Conservation (phyloP, 2,329 filamentous ascomycete genomes). For the Stenocarpella maydis region DNA sequence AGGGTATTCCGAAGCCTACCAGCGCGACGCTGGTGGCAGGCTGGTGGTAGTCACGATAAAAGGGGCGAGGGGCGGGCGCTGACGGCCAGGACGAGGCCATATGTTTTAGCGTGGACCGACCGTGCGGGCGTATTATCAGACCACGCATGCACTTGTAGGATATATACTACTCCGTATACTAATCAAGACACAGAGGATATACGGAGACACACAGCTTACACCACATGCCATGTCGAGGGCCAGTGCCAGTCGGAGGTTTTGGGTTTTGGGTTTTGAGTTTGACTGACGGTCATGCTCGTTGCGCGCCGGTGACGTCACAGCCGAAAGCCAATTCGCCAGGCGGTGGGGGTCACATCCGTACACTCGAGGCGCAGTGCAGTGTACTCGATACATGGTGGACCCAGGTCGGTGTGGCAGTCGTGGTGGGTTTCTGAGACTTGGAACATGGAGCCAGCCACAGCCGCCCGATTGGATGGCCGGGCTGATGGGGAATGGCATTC, state of each 20-base stretch:
- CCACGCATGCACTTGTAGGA: no score
- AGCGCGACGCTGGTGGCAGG: not conserved
- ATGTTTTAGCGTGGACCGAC: no score
- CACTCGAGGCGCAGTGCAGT: not conserved
- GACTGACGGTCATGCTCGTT: not conserved
- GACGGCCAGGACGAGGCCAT: no score
- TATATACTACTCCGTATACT: no score
- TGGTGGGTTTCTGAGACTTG: not conserved
- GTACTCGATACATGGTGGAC: not conserved
- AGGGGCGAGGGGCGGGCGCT: no score
- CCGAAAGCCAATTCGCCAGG: slow-evolving; percentile 24
- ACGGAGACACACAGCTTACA: no score
- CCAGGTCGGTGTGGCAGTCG: slow-evolving; percentile 21
- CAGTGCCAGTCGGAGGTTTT: slow-evolving; percentile 7
- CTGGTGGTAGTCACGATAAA: not conserved
- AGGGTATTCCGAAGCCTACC: slow-evolving; percentile 2
- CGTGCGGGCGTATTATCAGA: no score
- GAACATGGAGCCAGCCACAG: not conserved
- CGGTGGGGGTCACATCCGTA: slow-evolving; percentile 15
- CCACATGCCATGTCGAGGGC: no score
- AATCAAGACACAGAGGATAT: no score
- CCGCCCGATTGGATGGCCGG: not conserved
- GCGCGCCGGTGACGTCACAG: slow-evolving; percentile 10
- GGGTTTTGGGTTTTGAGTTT: not conserved
- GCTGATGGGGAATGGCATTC: slow-evolving; percentile 10